Conservation (phyloP, 1,139 yeast species). For the Lodderomyces orthopsilosis region DNA sequence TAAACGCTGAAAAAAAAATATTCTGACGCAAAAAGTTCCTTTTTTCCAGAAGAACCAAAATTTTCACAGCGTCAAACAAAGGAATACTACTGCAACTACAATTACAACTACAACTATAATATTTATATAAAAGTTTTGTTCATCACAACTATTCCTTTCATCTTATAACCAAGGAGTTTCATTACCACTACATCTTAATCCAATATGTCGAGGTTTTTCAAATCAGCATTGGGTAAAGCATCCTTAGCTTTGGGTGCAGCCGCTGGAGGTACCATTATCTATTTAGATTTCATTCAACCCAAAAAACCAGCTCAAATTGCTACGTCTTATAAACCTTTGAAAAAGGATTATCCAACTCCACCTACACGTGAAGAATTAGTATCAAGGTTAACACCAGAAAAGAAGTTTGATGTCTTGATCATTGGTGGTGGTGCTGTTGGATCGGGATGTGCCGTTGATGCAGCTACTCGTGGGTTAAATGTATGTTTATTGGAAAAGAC, state of each 20-base stretch:
- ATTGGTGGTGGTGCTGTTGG: slow-evolving; percentile 98
- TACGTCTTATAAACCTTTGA: slow-evolving; percentile 37
- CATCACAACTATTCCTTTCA: background rate
- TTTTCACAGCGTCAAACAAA: background rate
- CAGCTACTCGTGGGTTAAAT: slow-evolving; percentile 84
- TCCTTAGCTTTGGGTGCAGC: slow-evolving; percentile 33
- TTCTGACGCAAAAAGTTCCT: background rate
- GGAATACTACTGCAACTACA: no score
- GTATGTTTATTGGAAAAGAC: slow-evolving; percentile 83
- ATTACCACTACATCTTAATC: background rate
- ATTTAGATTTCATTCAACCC: slow-evolving; percentile 41
- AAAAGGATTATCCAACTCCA: slow-evolving; percentile 33
- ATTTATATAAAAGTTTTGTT: no score
- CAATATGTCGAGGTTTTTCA: slow-evolving; percentile 18
- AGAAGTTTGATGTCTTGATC: slow-evolving; percentile 72
- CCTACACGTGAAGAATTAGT: slow-evolving; percentile 37
- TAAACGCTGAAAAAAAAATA: background rate
- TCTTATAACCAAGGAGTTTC: background rate
- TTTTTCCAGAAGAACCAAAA: background rate
- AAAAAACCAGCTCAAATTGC: slow-evolving; percentile 33
- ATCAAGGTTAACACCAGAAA: slow-evolving; percentile 30
- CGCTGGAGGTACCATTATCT: slow-evolving; percentile 38
- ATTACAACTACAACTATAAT: no score
- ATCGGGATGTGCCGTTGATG: slow-evolving; percentile 90
- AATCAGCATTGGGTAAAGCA: slow-evolving; percentile 26